A percentile compares a stretch with the other conserved stretches of the same genome.
Conservation (phyloP, 2,329 filamentous ascomycete genomes). For the Thielaviopsis musarum region DNA sequence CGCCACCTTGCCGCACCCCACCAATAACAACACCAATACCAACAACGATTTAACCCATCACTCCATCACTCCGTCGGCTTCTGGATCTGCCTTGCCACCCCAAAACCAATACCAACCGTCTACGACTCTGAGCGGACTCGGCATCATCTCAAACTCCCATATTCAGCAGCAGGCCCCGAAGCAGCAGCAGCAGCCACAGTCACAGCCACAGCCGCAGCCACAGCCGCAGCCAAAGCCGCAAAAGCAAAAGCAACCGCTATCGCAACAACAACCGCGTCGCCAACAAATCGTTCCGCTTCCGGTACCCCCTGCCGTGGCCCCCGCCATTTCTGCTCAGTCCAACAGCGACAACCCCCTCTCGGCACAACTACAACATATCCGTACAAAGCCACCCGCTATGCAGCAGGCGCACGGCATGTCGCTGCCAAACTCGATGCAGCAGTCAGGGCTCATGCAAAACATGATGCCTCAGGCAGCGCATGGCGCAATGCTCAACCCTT, state of each 20-base stretch:
- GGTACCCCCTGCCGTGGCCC: not conserved
- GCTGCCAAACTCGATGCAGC: not conserved
- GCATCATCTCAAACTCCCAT: not conserved
- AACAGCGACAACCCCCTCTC: not conserved
- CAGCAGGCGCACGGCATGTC: conserved; percentile 4
- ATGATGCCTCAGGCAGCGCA: not conserved
- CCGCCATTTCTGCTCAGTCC: not conserved
- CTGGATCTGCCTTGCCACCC: not conserved
- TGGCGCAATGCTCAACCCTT: conserved; percentile 20
- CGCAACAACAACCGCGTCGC: not conserved
- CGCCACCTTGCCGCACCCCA: not conserved
- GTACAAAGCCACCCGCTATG: conserved; percentile 1
- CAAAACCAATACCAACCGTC: not conserved
- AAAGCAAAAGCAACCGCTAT: not conserved
- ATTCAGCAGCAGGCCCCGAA: not conserved
- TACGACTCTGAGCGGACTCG: not conserved
- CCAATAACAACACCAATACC: not conserved
- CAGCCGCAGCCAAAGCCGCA: not conserved
- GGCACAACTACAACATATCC: not conserved
- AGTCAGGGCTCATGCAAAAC: conserved; percentile 7
- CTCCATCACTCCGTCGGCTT: not conserved
- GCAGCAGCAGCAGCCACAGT: not conserved
- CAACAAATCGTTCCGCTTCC: conserved; percentile 4
- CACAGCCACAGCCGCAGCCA: not conserved
- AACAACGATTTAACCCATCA: not conserved